A percentile compares a stretch with the other conserved stretches of the same genome.
These are phyloP conservation scores for Pseudogymnoascus sp. DNA, from an alignment of 2,329 filamentous ascomycete genomes.

Conservation along the genomic window DNA sequence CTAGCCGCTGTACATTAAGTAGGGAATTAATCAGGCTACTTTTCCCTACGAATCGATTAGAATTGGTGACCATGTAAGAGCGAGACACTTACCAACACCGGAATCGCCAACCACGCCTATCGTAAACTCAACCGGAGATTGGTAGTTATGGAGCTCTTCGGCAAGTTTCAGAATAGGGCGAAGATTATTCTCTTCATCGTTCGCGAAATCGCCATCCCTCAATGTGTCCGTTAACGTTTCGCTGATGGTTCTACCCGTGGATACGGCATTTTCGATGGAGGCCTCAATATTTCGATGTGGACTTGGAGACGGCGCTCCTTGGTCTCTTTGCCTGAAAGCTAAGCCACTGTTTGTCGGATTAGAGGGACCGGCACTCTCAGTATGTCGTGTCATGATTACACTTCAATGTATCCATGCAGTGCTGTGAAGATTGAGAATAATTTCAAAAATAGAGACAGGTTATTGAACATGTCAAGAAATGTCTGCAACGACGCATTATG, in stretches of 20 bases:
- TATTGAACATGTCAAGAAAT: neutral
- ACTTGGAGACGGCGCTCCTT: neutral
- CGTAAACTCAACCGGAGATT: slow-evolving; percentile 14
- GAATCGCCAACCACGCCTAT: slow-evolving; percentile 17
- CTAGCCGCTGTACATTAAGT: slow-evolving; percentile 10
- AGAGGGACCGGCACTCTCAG: neutral
- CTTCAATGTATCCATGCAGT: neutral
- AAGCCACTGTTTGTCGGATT: neutral
- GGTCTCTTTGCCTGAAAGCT: neutral
- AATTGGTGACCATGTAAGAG: neutral
- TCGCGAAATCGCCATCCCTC: slow-evolving; percentile 11
- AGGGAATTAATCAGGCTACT: slow-evolving; percentile 17
- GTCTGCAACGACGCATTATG: neutral
- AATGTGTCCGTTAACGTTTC: slow-evolving; percentile 9
- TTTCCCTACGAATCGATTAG: slow-evolving; percentile 13
- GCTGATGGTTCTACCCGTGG: slow-evolving; percentile 11
- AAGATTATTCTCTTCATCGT: slow-evolving; percentile 13
- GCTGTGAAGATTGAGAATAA: neutral
- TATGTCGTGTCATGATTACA: neutral
- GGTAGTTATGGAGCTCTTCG: slow-evolving; percentile 15
- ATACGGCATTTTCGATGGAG: slow-evolving; percentile 7
- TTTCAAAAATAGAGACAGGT: neutral
- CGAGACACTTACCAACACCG: slow-evolving; percentile 13
- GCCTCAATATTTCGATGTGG: neutral
- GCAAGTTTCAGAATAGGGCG: slow-evolving; percentile 13